phyloP scores from a whole-genome alignment of 352 stramenopile genomes.

The Globisporangium perplexum region DNA sequence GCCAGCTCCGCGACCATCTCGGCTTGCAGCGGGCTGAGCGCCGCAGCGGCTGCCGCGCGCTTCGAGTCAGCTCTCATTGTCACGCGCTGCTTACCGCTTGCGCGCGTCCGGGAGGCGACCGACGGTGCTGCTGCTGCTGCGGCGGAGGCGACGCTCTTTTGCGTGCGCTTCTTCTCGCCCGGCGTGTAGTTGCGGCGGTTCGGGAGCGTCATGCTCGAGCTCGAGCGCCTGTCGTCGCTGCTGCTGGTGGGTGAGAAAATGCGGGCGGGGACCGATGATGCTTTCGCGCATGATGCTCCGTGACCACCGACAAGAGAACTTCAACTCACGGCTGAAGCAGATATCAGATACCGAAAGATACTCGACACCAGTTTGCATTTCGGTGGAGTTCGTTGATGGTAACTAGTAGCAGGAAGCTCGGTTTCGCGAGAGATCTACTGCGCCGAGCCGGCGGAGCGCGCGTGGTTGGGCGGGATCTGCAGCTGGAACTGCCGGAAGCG shows the following conservation, averaged over 20 bases:
- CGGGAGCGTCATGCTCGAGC: constrained; percentile 46
- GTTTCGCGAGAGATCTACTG: background rate
- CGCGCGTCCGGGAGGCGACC: constrained; percentile 4
- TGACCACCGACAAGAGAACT: background rate
- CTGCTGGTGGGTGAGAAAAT: background rate
- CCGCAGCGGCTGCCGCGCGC: constrained; percentile 1
- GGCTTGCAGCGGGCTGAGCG: constrained; percentile 4
- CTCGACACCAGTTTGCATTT: too few species aligned
- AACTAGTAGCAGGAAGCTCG: background rate
- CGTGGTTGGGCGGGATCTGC: constrained; percentile 44
- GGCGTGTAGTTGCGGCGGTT: constrained; percentile 48
- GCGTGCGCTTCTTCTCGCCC: constrained; percentile 32
- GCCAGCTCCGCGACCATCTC: constrained; percentile 11
- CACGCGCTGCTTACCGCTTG: constrained; percentile 9
- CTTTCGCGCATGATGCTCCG: background rate
- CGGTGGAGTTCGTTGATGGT: background rate
- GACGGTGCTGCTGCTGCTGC: background rate
- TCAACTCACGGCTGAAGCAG: background rate
- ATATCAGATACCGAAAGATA: too few species aligned
- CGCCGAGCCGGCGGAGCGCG: constrained; percentile 5
- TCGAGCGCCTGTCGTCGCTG: background rate
- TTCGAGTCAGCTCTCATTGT: background rate
- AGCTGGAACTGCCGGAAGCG: constrained; percentile 47
- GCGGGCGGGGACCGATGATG: background rate
- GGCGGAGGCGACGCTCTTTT: constrained; percentile 16